Conservation (phyloP, 1,284 basidiomycete genomes). For the Cutaneotrichosporon cutaneum region DNA sequence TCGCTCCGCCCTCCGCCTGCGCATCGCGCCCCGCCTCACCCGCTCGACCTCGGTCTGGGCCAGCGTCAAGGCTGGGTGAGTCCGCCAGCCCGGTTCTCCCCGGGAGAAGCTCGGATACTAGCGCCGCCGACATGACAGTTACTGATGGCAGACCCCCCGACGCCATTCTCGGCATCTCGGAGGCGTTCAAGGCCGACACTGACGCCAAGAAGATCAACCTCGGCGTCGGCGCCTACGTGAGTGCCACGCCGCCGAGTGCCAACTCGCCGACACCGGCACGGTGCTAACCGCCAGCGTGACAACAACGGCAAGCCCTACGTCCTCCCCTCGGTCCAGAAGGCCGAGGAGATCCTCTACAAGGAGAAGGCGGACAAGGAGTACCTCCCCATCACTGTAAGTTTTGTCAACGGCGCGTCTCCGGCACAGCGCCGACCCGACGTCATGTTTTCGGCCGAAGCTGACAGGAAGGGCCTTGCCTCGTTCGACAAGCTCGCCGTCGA, state of each 20-base stretch:
- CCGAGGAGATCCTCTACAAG: slow-evolving; percentile 59
- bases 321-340: slow-evolving; percentile 84
- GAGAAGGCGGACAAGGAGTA: slow-evolving; percentile 92
- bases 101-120: background rate
- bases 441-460: slow-evolving; percentile 9
- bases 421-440: background rate
- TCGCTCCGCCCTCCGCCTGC: slow-evolving; percentile 22
- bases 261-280: background rate
- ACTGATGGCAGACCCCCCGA: slow-evolving; percentile 23
- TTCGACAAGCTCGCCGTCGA: slow-evolving; percentile 86
- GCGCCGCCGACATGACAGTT: background rate
- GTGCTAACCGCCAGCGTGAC: slow-evolving; percentile 70
- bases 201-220: slow-evolving; percentile 93
- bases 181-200: slow-evolving; percentile 73
- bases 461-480: slow-evolving; percentile 61
- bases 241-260: too few species aligned
- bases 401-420: background rate
- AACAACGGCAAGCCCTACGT: slow-evolving; percentile 94
- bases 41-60: slow-evolving; percentile 26
- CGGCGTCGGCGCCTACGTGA: slow-evolving; percentile 67
- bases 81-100: slow-evolving; percentile 10
- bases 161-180: slow-evolving; percentile 41
- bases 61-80: slow-evolving; percentile 27
- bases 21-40: slow-evolving; percentile 18
- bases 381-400: slow-evolving; percentile 75